These are phyloP conservation scores for Xylariaceae sp. DNA, from an alignment of 2,329 filamentous ascomycete genomes.

Conservation along the genomic window DNA sequence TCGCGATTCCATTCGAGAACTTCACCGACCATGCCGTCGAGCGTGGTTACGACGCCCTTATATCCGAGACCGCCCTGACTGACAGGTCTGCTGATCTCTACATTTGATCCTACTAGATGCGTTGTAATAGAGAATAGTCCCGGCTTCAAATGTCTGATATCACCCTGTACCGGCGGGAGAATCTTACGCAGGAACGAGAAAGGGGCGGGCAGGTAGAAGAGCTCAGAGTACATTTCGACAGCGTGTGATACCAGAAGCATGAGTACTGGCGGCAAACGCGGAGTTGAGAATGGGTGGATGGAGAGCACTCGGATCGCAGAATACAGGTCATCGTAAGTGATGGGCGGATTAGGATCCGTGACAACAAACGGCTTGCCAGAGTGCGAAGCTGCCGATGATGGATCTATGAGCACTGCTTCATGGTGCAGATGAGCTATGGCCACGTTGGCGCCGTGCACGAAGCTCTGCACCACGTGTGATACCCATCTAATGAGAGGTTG, in stretches of 20 bases:
- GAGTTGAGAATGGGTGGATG: slow-evolving; percentile 34
- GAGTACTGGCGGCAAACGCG: slow-evolving; percentile 32
- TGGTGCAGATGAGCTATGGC: slow-evolving; percentile 41
- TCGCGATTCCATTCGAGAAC: slow-evolving; percentile 42
- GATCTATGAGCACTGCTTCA: slow-evolving; percentile 37
- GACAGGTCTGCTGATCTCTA: slow-evolving; percentile 31
- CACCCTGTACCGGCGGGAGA: slow-evolving; percentile 34
- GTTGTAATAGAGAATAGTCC: slow-evolving; percentile 41
- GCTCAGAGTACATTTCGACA: slow-evolving; percentile 36
- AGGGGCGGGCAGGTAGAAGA: slow-evolving; percentile 24
- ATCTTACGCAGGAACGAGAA: slow-evolving; percentile 22
- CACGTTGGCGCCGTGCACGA: slow-evolving; percentile 42
- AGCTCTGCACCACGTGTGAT: slow-evolving; percentile 38
- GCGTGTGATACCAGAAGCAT: slow-evolving; percentile 37
- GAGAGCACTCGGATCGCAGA: slow-evolving; percentile 33
- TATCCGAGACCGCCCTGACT: slow-evolving; percentile 40
- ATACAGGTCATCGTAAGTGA: slow-evolving; percentile 38
- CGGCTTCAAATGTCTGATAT: slow-evolving; percentile 38
- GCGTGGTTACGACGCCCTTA: slow-evolving; percentile 36
- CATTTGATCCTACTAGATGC: slow-evolving; percentile 38
- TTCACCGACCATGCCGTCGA: slow-evolving; percentile 40
- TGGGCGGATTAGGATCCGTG: slow-evolving; percentile 43
- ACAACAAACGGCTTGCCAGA: slow-evolving; percentile 41
- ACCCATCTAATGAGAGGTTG: slow-evolving; percentile 33
- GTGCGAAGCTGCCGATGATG: slow-evolving; percentile 24